These are phyloP conservation scores for Macrolepiota albuminosa DNA, from an alignment of 768 basidiomycete species.

Conservation along the genomic window DNA sequence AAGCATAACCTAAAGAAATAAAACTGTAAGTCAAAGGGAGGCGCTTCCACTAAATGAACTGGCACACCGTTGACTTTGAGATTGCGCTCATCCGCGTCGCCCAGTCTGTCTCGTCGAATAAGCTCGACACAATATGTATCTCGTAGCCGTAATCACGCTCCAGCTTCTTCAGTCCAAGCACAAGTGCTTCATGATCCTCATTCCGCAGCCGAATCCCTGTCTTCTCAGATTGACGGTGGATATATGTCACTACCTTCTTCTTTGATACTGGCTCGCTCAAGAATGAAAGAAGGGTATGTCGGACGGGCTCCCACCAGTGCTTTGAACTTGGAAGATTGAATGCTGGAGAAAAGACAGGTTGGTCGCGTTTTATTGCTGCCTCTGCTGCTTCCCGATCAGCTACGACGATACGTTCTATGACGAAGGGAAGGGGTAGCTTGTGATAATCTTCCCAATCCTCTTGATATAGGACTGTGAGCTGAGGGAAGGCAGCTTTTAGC, in stretches of 20 bases:
- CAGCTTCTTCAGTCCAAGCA: slow-evolving; percentile 52
- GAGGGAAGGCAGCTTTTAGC: slow-evolving; percentile 72
- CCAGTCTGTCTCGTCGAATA: slow-evolving; percentile 49
- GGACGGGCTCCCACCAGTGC: slow-evolving; percentile 69
- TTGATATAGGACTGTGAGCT: slow-evolving; percentile 57
- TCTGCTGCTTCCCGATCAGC: slow-evolving; percentile 69
- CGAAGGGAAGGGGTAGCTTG: slow-evolving; percentile 61
- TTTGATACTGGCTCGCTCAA: slow-evolving; percentile 29
- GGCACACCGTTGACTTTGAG: slow-evolving; percentile 61
- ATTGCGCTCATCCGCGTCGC: slow-evolving; percentile 60
- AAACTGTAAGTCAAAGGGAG: slow-evolving; percentile 6
- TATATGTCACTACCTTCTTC: slow-evolving; percentile 58
- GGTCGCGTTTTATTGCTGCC: slow-evolving; percentile 19
- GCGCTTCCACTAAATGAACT: not conserved
- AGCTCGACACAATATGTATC: slow-evolving; percentile 48
- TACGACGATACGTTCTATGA: slow-evolving; percentile 73
- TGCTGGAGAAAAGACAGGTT: slow-evolving; percentile 39
- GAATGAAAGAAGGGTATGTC: slow-evolving; percentile 37
- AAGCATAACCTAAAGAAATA: slow-evolving; percentile 44
- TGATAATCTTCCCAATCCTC: slow-evolving; percentile 79
- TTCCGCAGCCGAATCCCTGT: slow-evolving; percentile 45
- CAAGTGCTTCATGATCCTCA: slow-evolving; percentile 56
- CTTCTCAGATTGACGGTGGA: slow-evolving; percentile 54
- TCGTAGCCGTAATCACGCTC: slow-evolving; percentile 48
- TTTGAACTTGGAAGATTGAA: slow-evolving; percentile 41